Conservation (phyloP, 2,329 filamentous ascomycete species). For the Rhinocladiella mackenziei region DNA sequence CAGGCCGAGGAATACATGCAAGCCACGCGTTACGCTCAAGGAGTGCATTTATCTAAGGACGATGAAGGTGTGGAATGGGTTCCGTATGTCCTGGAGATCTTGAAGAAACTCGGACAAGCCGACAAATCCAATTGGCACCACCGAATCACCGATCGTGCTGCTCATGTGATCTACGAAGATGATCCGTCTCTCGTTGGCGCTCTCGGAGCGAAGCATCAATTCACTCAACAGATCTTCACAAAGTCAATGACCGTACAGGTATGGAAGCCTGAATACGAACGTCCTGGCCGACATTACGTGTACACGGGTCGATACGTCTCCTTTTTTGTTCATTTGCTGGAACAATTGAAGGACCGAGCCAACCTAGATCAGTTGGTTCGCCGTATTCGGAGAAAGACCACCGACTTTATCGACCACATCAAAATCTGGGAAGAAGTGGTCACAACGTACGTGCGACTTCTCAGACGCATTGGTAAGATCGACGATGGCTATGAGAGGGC, state of each 20-base stretch:
- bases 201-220: slow-evolving; percentile 66
- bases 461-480: slow-evolving; percentile 56
- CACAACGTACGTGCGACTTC: slow-evolving; percentile 54
- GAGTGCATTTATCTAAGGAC: slow-evolving; percentile 47
- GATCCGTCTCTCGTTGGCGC: slow-evolving; percentile 49
- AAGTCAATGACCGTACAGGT: slow-evolving; percentile 94
- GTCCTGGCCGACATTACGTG: slow-evolving; percentile 81
- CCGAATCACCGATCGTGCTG: slow-evolving; percentile 70
- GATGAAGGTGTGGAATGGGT: slow-evolving; percentile 53
- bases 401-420: slow-evolving; percentile 64
- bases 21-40: slow-evolving; percentile 54
- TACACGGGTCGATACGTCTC: slow-evolving; percentile 83
- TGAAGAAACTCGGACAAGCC: slow-evolving; percentile 59
- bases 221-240: slow-evolving; percentile 81
- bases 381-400: slow-evolving; percentile 74
- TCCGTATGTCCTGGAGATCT: slow-evolving; percentile 57
- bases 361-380: slow-evolving; percentile 75
- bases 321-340: slow-evolving; percentile 72
- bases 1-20: slow-evolving; percentile 50
- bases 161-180: slow-evolving; percentile 59
- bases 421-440: slow-evolving; percentile 62
- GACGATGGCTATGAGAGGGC: slow-evolving; percentile 60
- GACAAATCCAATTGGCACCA: slow-evolving; percentile 97
- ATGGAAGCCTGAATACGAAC: slow-evolving; percentile 87
- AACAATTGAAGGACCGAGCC: slow-evolving; percentile 67